A percentile compares a stretch with the other conserved stretches of the same genome.
These are phyloP conservation scores for Penicillium occitanis DNA, from an alignment of 2,329 filamentous ascomycete species.

Conservation along the genomic window DNA sequence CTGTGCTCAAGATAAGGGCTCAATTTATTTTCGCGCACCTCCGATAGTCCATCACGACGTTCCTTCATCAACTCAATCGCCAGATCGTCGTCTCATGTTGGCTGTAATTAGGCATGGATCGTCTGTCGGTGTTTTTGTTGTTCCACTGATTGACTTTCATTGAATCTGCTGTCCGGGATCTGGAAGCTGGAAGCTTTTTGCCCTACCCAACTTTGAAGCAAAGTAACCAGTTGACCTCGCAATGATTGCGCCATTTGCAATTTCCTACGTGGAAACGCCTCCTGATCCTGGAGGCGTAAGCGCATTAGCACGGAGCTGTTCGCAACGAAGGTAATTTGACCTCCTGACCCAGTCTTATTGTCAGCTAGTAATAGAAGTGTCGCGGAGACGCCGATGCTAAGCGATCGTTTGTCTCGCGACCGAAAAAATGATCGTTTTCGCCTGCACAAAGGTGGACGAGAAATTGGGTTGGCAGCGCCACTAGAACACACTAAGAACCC, in stretches of 20 bases:
- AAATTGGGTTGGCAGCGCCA: background rate
- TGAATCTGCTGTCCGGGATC: background rate
- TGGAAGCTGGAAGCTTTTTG: background rate
- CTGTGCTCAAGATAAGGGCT: background rate
- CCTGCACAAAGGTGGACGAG: background rate
- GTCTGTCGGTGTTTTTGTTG: background rate
- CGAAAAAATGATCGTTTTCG: background rate
- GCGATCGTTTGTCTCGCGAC: background rate
- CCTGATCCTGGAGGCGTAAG: background rate
- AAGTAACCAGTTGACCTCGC: background rate
- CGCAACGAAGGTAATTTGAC: background rate
- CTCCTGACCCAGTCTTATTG: conserved; percentile 1
- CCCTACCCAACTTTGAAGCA: background rate
- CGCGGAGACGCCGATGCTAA: conserved; percentile 9
- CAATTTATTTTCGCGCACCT: background rate
- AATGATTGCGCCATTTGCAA: background rate
- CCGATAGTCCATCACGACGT: background rate
- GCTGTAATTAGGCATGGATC: background rate
- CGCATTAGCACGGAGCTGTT: background rate
- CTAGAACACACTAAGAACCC: background rate
- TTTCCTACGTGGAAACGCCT: background rate
- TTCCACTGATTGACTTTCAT: background rate
- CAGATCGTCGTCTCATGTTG: conserved; percentile 2
- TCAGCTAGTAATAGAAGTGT: background rate
- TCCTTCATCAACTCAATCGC: background rate